Base-by-base conservation (phyloP, 345 rosid species). In the Euphorbia peplus region DNA sequence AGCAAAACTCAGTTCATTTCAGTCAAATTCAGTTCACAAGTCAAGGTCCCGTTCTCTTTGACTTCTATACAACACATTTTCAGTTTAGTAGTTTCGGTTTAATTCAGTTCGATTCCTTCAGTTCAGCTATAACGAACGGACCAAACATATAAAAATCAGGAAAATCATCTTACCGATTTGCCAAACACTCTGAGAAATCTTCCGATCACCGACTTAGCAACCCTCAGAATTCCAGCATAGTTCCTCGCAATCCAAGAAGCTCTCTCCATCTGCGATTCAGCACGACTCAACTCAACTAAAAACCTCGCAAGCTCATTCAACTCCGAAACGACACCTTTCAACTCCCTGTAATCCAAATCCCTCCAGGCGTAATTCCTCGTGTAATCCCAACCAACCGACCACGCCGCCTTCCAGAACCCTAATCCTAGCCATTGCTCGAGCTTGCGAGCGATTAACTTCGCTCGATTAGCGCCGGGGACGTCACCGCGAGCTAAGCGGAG, bases 331-430 rank as follows among this genome's bases (percentile, higher is more conserved):
- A 77, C 85, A 67, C 81, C 83, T 70, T 75, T 71, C 55, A 89
- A 48, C 70, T 90, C 91, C 58, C 73, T 69, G 44, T 83, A 78
- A 55, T 84, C 88, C 14, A 82, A 67, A 41, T 79, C 86, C 48
- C 88, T 82, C 92, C 88, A 83, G 5, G 88, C 85, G 83, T 93
- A 93, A 61, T 93, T 93, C 72, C 78, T 82, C 66, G 70, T 47
- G 60, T 89, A 90, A 67, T 90, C 98, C 92, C 96, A 86, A 11
- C 93, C 91, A 58, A 82, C 74, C 37, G 93, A 84, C 91, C 85
- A 80, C 19, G 85, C 84, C 72, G 78, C 53, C 28, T 79, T 65
- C 69, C 77, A 66, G 35, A 80, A 63, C 60, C 88, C 87, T 10
- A 85, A 26, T 63, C 86, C 86, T 44, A 73, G 54, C 61, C 80